phyloP scores from a whole-genome alignment of 345 rosid species.

The Dipteronia dyeriana region DNA sequence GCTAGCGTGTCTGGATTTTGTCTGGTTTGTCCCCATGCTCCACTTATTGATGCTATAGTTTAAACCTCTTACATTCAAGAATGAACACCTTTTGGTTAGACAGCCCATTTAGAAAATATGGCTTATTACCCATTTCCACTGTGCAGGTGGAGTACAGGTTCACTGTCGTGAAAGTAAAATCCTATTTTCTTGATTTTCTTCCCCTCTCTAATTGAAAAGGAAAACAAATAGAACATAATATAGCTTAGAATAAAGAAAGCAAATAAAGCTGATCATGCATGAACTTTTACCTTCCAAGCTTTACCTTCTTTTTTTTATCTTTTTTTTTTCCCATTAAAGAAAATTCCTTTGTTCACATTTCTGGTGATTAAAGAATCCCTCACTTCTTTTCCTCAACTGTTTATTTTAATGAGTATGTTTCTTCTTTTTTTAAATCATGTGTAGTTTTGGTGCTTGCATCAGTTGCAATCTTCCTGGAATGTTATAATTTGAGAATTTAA shows the following conservation, averaged over 20 bases:
- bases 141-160: conserved; percentile 55
- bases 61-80: neutral
- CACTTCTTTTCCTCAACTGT: neutral
- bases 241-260: neutral
- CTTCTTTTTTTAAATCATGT: neutral
- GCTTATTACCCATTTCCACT: conserved; percentile 47
- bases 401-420: neutral
- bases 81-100: conserved; percentile 11
- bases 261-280: neutral
- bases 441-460: neutral
- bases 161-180: conserved; percentile 38
- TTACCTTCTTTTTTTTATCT: too few relatives aligned
- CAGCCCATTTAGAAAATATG: conserved; percentile 24
- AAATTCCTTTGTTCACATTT: neutral
- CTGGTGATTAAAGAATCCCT: neutral
- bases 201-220: neutral
- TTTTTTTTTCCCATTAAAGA: neutral
- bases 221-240: neutral
- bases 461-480: neutral
- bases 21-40: conserved; percentile 21
- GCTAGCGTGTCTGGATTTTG: neutral
- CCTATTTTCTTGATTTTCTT: neutral
- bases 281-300: neutral
- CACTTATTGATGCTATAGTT: conserved; percentile 4
- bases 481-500: neutral